These are phyloP conservation scores for Cenchrus purpureus DNA, from an alignment of 176 grass and related monocot species.

Conservation along the genomic window DNA sequence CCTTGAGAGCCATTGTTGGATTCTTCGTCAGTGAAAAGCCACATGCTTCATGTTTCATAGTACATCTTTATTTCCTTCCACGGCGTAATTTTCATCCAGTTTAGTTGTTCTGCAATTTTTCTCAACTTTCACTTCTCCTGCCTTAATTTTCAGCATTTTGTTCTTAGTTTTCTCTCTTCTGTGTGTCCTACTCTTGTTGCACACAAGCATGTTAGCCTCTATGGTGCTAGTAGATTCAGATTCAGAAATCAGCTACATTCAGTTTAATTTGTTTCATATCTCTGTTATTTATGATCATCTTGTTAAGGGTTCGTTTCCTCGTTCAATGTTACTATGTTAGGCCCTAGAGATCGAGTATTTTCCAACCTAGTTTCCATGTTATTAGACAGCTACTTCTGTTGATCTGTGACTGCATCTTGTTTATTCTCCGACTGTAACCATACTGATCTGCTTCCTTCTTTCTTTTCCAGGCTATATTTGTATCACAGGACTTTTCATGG, in stretches of 20 bases:
- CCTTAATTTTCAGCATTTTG: not conserved
- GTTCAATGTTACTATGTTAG: not conserved
- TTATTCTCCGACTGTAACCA: not conserved
- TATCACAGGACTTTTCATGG: not conserved
- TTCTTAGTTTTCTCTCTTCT: too few relatives aligned
- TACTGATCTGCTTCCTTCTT: conserved; percentile 28
- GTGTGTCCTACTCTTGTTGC: too few relatives aligned
- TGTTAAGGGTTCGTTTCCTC: not conserved
- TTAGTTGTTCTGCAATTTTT: not conserved
- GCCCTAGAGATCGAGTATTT: not conserved
- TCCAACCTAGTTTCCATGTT: not conserved
- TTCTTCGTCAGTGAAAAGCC: not conserved
- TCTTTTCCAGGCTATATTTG: conserved; percentile 11
- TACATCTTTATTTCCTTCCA: not conserved
- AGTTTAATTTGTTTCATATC: too few relatives aligned
- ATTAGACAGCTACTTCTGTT: not conserved
- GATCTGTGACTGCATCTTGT: not conserved
- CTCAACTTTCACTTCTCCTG: not conserved
- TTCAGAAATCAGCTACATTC: too few relatives aligned
- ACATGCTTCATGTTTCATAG: too few relatives aligned
- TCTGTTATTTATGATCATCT: not conserved
- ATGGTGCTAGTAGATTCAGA: too few relatives aligned
- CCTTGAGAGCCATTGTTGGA: not conserved
- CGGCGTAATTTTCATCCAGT: too few relatives aligned
- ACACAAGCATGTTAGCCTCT: too few relatives aligned